A percentile compares a stretch with the other conserved stretches of the same genome.
These are phyloP conservation scores for Venturia effusa DNA, from an alignment of 2,329 filamentous ascomycete genomes.

Conservation along the genomic window DNA sequence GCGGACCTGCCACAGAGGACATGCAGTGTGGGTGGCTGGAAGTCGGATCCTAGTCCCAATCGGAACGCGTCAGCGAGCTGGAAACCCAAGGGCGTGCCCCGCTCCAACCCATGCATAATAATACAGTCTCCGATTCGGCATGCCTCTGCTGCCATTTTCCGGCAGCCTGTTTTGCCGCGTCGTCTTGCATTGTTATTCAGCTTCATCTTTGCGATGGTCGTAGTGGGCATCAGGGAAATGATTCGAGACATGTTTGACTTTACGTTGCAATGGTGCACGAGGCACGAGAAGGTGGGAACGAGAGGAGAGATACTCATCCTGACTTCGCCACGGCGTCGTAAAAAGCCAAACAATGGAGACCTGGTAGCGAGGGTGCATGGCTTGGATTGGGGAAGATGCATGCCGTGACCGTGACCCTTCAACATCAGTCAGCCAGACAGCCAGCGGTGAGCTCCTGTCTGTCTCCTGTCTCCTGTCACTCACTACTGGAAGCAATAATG, in stretches of 20 bases:
- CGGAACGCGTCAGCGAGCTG: slow-evolving; percentile 4
- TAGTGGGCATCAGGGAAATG: not conserved
- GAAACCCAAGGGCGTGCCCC: not conserved
- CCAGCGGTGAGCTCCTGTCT: not conserved
- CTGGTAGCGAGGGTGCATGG: not conserved
- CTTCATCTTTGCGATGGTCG: not conserved
- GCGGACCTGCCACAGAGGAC: not conserved
- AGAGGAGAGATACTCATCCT: not conserved
- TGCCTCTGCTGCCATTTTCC: not conserved
- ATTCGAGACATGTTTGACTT: no score
- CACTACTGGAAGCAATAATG: not conserved
- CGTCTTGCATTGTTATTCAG: not conserved
- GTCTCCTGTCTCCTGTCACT: not conserved
- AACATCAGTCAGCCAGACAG: not conserved
- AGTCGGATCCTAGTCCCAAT: slow-evolving; percentile 2
- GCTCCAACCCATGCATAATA: not conserved
- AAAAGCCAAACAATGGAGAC: not conserved
- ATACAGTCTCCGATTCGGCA: not conserved
- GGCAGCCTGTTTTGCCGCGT: not conserved
- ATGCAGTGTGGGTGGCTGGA: slow-evolving; percentile 2
- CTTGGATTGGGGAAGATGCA: not conserved
- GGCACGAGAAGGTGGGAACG: not conserved
- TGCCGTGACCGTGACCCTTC: not conserved
- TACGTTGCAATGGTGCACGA: not conserved
- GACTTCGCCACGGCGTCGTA: not conserved